Base-by-base conservation (phyloP, 2,329 filamentous ascomycete genomes). In the Apiospora arundinis region DNA sequence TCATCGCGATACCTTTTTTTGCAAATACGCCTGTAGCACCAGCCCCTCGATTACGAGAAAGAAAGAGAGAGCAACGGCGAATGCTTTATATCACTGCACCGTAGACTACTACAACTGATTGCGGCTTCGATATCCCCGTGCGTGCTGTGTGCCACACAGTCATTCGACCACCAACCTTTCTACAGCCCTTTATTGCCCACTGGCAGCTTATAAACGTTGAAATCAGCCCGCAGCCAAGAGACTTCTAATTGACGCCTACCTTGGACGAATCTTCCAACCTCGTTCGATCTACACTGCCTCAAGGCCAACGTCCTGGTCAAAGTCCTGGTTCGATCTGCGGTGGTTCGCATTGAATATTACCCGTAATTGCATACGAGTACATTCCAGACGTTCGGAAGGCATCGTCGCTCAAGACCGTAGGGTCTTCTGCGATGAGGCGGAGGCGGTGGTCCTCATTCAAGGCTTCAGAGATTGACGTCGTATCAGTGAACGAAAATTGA, bases 351-450 rank as follows among this genome's bases (percentile, higher is more conserved):
- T 37, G 28, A 32, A 18, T 63, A 63, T 18, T 63, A 63, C 56
- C 56, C 21, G 56, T 40, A 9, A 63, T 16, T 40, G 28, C 56
- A 63, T 63, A 63, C 32, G 56, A 63, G 56, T 63, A 63, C 56
- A 63, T 63, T 63, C 21, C 56, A 32, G 56, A 52, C 70, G 23
- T 46, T 49, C 18, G 45, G 67, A 46, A 69, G 21, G n/a, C 52
- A 48, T 49, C 44, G 44, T 67, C 44, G 60, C 49, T 69, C 67
- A 68, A 73, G 78, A 75, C 78, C 77, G 72, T 72, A 76, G 71
- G 79, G 78, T 79, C 78, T 75, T 78, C 74, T 78, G 79, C 78
- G 78, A 80, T 81, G 79, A 79, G 78, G 79, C 76, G 78, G 77
- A 75, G 79, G 77, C 74, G 78, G 78, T 76, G 77, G 78, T 75